Base-by-base conservation (phyloP, 371 early-diverging fungal species). In the Actinomortierella ambigua region DNA sequence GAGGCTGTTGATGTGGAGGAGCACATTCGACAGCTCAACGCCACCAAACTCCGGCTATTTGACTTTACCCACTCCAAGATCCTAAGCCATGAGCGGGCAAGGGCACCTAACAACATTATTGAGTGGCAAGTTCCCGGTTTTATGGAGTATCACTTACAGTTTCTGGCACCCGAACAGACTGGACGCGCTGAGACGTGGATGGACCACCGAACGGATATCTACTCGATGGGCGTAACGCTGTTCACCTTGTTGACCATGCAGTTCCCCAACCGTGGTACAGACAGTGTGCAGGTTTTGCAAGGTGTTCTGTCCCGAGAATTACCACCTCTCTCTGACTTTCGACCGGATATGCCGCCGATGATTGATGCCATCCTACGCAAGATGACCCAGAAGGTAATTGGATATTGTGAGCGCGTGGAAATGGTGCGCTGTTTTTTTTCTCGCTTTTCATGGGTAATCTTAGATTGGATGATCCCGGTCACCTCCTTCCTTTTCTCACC, bases 141-240 rank as follows among this genome's bases (percentile, higher is more conserved):
- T 34, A 53, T 73, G 50, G 73, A 73, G 56, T 73, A 73, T 28
- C 73, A 73, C 41, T 41, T 73, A 14, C 73, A 73, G 24, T 73
- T 59, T 54, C 73, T 85, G 79, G 81, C 84, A 7, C 85, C 86
- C 4, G 85, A 86, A 40, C 87, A 86, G 58, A 86, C 85, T 0
- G 85, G 85, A 26, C 71, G 85, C 47, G 85, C 86, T 15, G 80
- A 83, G 47, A 83, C 83, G 39, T 82, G 82, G 50, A 82, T 84
- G 24, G 86, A 86, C 59, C 82, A 84, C 63, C 73, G 86, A 23
- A 86, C 86, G 15, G 86, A 86, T 59, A 79, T 86, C 6, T 86
- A 86, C 61, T 82, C 81, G 26, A 65, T 86, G 15, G 86, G 86
- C 3, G 81, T 81, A 27, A 81, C 82, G 0, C 75, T 86, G 27